These are phyloP conservation scores for Massarina eburnea DNA, from an alignment of 2,329 filamentous ascomycete species.

Conservation along the genomic window DNA sequence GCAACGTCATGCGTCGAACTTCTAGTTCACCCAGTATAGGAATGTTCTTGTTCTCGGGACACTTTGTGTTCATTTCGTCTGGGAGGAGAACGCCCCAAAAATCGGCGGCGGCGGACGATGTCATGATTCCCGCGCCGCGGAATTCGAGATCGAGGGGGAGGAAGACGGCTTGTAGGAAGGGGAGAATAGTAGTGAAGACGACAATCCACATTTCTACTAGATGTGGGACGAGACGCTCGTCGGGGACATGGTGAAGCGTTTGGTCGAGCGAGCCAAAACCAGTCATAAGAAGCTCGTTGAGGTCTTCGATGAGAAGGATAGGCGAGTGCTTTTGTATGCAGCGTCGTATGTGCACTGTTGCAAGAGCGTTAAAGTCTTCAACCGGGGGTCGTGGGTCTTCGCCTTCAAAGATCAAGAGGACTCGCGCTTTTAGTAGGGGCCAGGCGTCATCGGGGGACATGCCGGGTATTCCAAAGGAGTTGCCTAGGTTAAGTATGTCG, in stretches of 20 bases:
- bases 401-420: slow-evolving; percentile 78
- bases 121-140: slow-evolving; percentile 81
- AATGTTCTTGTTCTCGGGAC: slow-evolving; percentile 45
- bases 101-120: slow-evolving; percentile 74
- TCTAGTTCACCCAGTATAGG: slow-evolving; percentile 65
- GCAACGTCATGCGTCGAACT: slow-evolving; percentile 83
- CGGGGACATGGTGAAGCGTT: slow-evolving; percentile 73
- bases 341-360: slow-evolving; percentile 75
- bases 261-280: slow-evolving; percentile 87
- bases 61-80: slow-evolving; percentile 50
- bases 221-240: slow-evolving; percentile 85
- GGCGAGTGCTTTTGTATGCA: slow-evolving; percentile 74
- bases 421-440: slow-evolving; percentile 75
- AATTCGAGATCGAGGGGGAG: slow-evolving; percentile 92
- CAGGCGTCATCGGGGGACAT: slow-evolving; percentile 72
- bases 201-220: slow-evolving; percentile 94
- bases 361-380: slow-evolving; percentile 80
- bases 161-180: slow-evolving; percentile 94
- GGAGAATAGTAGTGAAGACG: slow-evolving; percentile 85
- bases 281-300: slow-evolving; percentile 72
- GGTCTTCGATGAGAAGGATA: slow-evolving; percentile 71
- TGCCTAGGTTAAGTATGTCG: slow-evolving; percentile 49
- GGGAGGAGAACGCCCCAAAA: slow-evolving; percentile 77
- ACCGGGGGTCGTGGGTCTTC: slow-evolving; percentile 78
- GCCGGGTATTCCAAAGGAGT: slow-evolving; percentile 51